Evolutionary conservation across 352 stramenopile genomes (phyloP), one percentile per base, ranked within the genome.

Genomic region (Phytophthora pini): DNA sequence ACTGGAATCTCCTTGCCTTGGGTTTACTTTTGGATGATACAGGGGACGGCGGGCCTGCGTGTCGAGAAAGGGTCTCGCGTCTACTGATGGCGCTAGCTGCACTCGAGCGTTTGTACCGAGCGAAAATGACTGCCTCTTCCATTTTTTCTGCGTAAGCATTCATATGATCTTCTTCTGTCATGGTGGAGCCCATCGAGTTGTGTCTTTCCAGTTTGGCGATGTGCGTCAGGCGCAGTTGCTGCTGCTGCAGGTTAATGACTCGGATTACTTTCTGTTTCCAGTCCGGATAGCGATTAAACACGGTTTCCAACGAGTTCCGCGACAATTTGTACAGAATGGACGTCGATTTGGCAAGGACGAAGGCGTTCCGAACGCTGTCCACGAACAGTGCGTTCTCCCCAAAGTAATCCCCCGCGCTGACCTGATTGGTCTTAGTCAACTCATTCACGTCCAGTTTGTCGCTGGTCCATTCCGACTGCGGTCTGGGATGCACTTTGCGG

Each of bases 271-370:
- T 90, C 11, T 74, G 55, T 40, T 93, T 93, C 84, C 84, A 92
- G 5, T 82, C 67, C 1, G 81, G 85, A 36, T 92, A 90, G 4
- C 77, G 70, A 39, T 88, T 75, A 56, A 93, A 93, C 0, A 92
- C 81, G 6, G 84, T 67, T 43, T 93, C 80, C 2, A 93, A 61
- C 1, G 84, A 90, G 22, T 87, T 53, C 4, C 82, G 68, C 12
- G 85, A 93, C 0, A 93, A 55, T n/a, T 65, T 74, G 68, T 90
- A 92, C 12, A 93, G 65, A 52, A 90, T 89, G 9, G 80, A 92
- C 0, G 84, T 90, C 2, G 81, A 84, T n/a, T 70, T 77, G 5
- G 80, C 79, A 27, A 79, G 55, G 2, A 93, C 76, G 32, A 77
- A 87, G 3, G 82, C 70, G 12, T 65, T 90, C 4, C 84, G 80